Evolutionary conservation across 202 grass and related monocot species (phyloP), one percentile per base, ranked within the genome.

Genomic region (Carex arenaria): DNA sequence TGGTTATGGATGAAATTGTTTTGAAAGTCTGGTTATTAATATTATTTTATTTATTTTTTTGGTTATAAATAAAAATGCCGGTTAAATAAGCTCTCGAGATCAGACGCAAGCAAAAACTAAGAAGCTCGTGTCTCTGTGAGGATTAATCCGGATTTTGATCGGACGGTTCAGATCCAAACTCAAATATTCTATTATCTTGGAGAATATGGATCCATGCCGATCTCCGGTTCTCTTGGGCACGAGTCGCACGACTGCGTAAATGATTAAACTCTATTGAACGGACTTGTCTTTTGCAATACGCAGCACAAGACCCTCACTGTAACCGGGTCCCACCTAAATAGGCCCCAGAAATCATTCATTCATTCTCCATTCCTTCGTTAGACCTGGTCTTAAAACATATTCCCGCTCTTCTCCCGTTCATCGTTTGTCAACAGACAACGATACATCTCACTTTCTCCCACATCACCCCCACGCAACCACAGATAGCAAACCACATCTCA

Each of bases 191-290:
- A 9, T 9, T 43, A 43, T 4, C 38, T 40, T 6, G 5, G 3
- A 40, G 4, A 7, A 43, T 43, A 38, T 43, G 7, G 7, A 8
- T 8, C 8, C 36, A 38, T 38, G 36, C 36, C 45, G 9, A 56
- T 77, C 72, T 77, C 72, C 72, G 30, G 23, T 36, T 56, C 2
- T 57, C 72, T 77, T 36, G 72, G 72, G 12, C 15, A 77, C 71
- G 3, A 26, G 26, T 26, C 26, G 26, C 14, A 75, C 70, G 8
- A 71, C 36, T 12, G 34, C 67, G 22, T 4, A 68, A 4, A 71
- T 47, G 2, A 47, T 47, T 10, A 10, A 47, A 10, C 36, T 3
- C 10, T 49, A 70, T n/a, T 69, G 66, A 7, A 7, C 5, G 36
- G 38, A 45, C 18, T 18, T 10, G 36, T 45, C 38, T 20, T 11